Base-by-base conservation (phyloP, 2,329 filamentous ascomycete species). In the Dactylellina cionopaga region DNA sequence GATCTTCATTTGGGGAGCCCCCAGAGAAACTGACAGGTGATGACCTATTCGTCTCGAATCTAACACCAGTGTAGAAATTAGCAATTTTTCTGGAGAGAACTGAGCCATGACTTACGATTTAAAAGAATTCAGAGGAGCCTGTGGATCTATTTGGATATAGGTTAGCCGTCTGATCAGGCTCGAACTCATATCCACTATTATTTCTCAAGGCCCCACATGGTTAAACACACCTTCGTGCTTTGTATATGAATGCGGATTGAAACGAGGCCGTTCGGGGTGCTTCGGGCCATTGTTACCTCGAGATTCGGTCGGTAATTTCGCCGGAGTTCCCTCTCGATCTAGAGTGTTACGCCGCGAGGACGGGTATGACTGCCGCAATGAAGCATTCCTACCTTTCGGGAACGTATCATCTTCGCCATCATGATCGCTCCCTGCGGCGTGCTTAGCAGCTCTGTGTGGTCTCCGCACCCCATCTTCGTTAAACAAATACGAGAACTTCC, bases 401-500 rank as follows among this genome's bases (percentile, higher is more conserved):
- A 46, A 56, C 2, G 13, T 9, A 13, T 73, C 69, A 15, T 72
- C 59, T 10, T 73, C 69, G 7, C 25, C 69, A 19, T 73, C 69
- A 13, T 60, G 54, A n/a, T 73, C 69, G 41, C 55, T 66, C 11
- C 58, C 69, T 3, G 19, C 17, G 1, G 41, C 41, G 31, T 66
- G 69, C 29, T 66, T 73, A 6, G 54, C 37, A n/a, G 54, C 9
- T 29, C 69, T 25, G 17, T 65, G 46, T 4, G 69, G 54, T 24
- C 52, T 62, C 27, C 69, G 52, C 10, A 62, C n/a, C 10, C 66
- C 60, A 55, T 73, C 69, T 49, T 73, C 62, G 22, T 55, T 66
- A 17, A 73, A 73, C 5, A 73, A 39, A 31, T 73, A 73, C 11
- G 69, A 65, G 41, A 73, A 73, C 17, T 64, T 65, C 41, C 60